Base-by-base conservation (phyloP, 306 rosid species). In the Prunus kanzakura region DNA sequence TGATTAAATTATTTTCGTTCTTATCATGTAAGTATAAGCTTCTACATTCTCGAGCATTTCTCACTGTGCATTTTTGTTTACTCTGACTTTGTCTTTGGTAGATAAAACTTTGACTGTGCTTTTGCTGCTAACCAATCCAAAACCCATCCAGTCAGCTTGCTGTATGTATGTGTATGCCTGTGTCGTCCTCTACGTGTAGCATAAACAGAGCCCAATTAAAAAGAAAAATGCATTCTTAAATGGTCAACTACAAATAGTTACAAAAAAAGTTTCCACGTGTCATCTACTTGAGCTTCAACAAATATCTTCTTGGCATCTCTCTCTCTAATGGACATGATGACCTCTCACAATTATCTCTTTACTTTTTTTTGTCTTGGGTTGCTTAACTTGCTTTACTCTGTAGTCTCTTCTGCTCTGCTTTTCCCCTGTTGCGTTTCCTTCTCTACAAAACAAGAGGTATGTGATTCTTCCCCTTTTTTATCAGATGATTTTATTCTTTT, bases 221-320 rank as follows among this genome's bases (percentile, higher is more conserved):
- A 8, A 14, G 23, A 43, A 41, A 22, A 23, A 23, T 4, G 22
- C 19, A 15, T 15, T 6, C 3, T 8, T 7, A 10, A 6, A 20
- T 2, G 69, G 76, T 75, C 80, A 75, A 67, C 72, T 3, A 68
- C 52, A 46, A 50, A 62, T 61, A 19, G 75, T 30, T 55, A 25
- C 60, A 67, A 41, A 43, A 50, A 60, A 18, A 0, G 13, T 10
- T 29, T 13, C 47, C 83, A 75, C 72, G 80, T 75, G 84, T 80
- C 80, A 49, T 43, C 54, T 75, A n/a, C 46, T 16, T 27, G 25
- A 38, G 51, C 29, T n/a, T 4, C 58, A 64, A 69, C 67, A 52
- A 54, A 80, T 63, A 75, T 75, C 76, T 61, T 20, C 67, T 80
- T 50, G 71, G 79, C 83, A 74, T 80, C 58, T 74, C 29, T 58